Evolutionary conservation across 1,139 yeast species (phyloP).

Genomic region (Magnusiomyces suaveolens): DNA sequence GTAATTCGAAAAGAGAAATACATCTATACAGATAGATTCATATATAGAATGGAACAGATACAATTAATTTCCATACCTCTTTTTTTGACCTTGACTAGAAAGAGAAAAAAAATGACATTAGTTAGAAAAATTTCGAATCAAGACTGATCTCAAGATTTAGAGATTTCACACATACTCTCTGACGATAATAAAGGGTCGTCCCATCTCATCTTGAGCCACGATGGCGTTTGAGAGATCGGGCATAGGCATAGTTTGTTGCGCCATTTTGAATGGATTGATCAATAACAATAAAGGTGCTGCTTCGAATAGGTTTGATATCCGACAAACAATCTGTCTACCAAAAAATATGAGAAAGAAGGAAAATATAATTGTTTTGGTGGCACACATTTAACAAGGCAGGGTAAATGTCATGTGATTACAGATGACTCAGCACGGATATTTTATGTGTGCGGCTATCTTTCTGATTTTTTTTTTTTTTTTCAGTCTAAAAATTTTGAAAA

Average conservation of each 20-base stretch:
- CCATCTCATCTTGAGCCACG: slow-evolving; percentile 98
- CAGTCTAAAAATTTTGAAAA: no score
- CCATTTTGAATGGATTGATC: slow-evolving; percentile 8
- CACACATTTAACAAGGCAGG: background rate
- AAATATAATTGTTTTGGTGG: background rate
- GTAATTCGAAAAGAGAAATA: no score
- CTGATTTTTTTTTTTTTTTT: background rate
- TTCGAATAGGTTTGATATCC: background rate
- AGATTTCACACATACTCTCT: slow-evolving; percentile 45
- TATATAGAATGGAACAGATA: background rate
- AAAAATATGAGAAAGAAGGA: background rate
- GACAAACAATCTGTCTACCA: background rate
- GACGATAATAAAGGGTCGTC: slow-evolving; percentile 95
- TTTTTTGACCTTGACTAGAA: slow-evolving; percentile 81
- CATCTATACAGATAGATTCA: no score
- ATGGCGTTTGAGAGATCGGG: slow-evolving; percentile 96
- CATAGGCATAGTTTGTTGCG: slow-evolving; percentile 43
- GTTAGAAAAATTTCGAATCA: background rate
- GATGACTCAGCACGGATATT: background rate
- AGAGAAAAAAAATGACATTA: background rate
- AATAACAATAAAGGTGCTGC: background rate
- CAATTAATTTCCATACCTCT: slow-evolving; percentile 36
- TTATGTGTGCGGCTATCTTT: background rate
- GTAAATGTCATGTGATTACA: background rate
- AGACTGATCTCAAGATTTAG: slow-evolving; percentile 6